Base-by-base conservation (phyloP, 192 early-diverging fungal genomes). In the Spizellomyces sp. region DNA sequence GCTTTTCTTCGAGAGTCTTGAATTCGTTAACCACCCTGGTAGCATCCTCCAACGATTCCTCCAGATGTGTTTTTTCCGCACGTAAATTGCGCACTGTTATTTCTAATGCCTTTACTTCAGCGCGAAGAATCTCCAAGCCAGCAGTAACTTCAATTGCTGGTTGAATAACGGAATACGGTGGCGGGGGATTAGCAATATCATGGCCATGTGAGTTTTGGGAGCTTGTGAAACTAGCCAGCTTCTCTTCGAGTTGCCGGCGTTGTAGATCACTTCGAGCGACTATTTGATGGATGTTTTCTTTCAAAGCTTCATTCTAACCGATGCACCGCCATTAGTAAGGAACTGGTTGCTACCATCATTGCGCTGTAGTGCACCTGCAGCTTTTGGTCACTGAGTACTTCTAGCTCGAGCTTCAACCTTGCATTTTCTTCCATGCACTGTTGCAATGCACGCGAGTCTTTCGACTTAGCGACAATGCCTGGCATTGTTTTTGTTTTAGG, bases 281-380 rank as follows among this genome's bases (percentile, higher is more conserved):
- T 0, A 84, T 27, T 45, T 73, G 70, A 61, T 82, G 83, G 47
- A 84, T 84, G 58, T 84, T 79, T 22, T 84, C 83, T 67, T 80
- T 79, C 48, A 84, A 67, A 9, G 76, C 66, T 6, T 56, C 58
- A 52, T 84, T 82, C 76, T 84, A 73, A 4, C 14, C 12, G 58
- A 21, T 17, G 15, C 15, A 36, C 27, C 3, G 27, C 27, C 27
- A 36, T 36, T 36, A 36, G 27, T 36, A 2, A 36, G 27, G 27
- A 36, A 36, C 27, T 36, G 27, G 3, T 36, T 2, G 27, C 27
- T 36, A 36, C 27, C 27, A 3, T 36, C 27, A 36, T 36, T 3
- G 27, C 0, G 27, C 27, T 36, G 42, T 12, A 14, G 22, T 42
- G 45, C 45, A 76, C 75, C 69, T 76, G 75, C 36, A 62, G 36